Evolutionary conservation across 768 basidiomycete genomes (phyloP).

Genomic region (Trametes cinnabarina): DNA sequence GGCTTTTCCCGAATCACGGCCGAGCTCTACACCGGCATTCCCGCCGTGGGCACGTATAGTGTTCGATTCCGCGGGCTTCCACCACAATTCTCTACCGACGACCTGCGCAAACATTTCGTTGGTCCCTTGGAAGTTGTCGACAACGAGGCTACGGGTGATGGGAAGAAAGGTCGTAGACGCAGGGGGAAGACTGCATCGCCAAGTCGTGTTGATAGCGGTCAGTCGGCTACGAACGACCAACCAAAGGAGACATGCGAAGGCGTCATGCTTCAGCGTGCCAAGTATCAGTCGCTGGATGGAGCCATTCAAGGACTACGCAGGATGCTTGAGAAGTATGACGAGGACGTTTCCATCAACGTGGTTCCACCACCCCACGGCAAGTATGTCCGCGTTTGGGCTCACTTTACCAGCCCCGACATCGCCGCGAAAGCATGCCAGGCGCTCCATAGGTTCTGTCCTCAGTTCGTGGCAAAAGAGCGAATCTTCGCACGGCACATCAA

Average conservation of each 20-base stretch:
- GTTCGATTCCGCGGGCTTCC: conserved; percentile 61
- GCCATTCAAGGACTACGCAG: conserved; percentile 39
- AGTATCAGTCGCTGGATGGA: conserved; percentile 37
- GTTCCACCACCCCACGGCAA: conserved; percentile 50
- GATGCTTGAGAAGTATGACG: conserved; percentile 39
- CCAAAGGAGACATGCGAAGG: conserved; percentile 36
- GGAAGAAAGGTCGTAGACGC: background rate
- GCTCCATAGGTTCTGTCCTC: conserved; percentile 47
- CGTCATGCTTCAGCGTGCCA: conserved; percentile 51
- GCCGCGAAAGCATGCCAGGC: conserved; percentile 50
- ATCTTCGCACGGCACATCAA: conserved; percentile 55
- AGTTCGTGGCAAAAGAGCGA: conserved; percentile 43
- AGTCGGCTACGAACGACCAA: background rate
- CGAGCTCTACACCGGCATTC: conserved; percentile 52
- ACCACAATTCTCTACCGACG: conserved; percentile 37
- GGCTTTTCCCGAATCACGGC: conserved; percentile 46
- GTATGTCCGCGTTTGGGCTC: conserved; percentile 52
- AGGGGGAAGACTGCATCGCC: background rate
- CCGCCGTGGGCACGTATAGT: conserved; percentile 55
- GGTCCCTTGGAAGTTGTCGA: background rate
- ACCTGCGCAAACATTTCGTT: conserved; percentile 29
- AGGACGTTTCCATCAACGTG: conserved; percentile 43
- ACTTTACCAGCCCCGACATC: conserved; percentile 48
- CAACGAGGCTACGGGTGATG: background rate
- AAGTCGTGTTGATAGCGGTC: background rate